These are phyloP conservation scores for Phytophthora europaea DNA, from an alignment of 352 stramenopile species.

Conservation along the genomic window DNA sequence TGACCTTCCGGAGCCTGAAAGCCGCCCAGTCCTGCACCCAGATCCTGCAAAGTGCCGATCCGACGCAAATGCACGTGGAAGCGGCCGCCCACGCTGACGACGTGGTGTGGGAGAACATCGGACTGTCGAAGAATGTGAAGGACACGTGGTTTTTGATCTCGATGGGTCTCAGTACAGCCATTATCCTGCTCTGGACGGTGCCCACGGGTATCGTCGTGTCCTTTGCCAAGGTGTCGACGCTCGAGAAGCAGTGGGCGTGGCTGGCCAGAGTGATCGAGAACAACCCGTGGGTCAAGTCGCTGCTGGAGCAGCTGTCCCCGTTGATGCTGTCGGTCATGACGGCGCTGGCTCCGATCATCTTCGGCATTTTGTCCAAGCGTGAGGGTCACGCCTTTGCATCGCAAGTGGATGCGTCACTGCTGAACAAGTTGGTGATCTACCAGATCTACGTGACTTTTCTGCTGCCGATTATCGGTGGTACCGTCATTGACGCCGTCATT, in stretches of 20 bases:
- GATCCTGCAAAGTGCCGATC: constrained; percentile 79
- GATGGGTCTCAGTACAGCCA: constrained; percentile 59
- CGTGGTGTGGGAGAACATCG: constrained; percentile 86
- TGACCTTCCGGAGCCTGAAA: constrained; percentile 85
- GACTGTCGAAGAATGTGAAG: constrained; percentile 79
- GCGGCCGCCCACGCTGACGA: constrained; percentile 70
- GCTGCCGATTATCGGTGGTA: constrained; percentile 87
- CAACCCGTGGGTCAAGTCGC: constrained; percentile 73
- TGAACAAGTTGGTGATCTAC: constrained; percentile 88
- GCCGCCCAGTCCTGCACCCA: constrained; percentile 81
- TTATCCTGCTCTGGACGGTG: constrained; percentile 89
- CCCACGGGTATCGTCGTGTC: constrained; percentile 83
- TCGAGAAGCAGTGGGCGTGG: constrained; percentile 61
- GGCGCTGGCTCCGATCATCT: constrained; percentile 85
- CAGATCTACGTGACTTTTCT: constrained; percentile 87
- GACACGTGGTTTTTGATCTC: constrained; percentile 79
- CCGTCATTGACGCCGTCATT: constrained; percentile 76
- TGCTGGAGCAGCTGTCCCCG: constrained; percentile 82
- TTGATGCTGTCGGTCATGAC: constrained; percentile 86
- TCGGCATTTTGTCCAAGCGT: constrained; percentile 81
- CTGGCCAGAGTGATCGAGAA: constrained; percentile 57
- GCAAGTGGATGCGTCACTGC: constrained; percentile 71
- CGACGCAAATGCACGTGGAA: constrained; percentile 79
- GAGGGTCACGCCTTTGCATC: constrained; percentile 80
- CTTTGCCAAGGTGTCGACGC: constrained; percentile 70